phyloP scores from a whole-genome alignment of 169 alveolate species.

The Neospora caninum region DNA sequence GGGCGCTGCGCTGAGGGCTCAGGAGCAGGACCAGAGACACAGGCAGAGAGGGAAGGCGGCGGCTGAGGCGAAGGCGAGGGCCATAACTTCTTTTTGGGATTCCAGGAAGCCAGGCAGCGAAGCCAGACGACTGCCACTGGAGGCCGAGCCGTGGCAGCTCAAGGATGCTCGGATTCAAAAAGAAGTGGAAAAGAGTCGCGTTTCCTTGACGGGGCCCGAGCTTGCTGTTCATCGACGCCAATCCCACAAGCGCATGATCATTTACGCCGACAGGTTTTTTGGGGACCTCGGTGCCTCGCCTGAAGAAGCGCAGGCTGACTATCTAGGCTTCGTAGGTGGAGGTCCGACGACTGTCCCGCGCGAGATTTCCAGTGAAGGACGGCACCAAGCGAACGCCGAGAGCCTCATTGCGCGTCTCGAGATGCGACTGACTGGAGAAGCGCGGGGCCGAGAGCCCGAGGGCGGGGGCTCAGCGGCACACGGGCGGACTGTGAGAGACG shows the following conservation, averaged over 20 bases:
- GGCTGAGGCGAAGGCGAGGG: not conserved
- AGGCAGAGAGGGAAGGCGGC: not conserved
- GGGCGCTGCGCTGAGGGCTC: not conserved
- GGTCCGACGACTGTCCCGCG: not conserved
- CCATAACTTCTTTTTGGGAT: not conserved
- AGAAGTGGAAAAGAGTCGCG: slow-evolving; percentile 8
- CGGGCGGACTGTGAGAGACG: not conserved
- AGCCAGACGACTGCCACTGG: not conserved
- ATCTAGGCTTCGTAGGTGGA: not conserved
- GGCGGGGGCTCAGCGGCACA: not conserved
- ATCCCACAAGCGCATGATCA: not conserved
- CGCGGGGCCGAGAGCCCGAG: not conserved
- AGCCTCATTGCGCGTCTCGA: slow-evolving; percentile 17
- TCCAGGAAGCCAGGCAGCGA: not conserved
- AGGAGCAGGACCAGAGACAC: not conserved
- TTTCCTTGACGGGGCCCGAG: not conserved
- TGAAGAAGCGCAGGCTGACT: not conserved
- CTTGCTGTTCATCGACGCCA: not conserved
- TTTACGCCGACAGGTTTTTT: too few relatives aligned
- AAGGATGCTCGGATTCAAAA: not conserved
- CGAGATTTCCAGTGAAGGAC: not conserved
- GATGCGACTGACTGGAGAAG: not conserved
- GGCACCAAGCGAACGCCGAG: not conserved
- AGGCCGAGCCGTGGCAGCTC: too few relatives aligned
- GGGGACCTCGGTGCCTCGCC: too few relatives aligned